These are phyloP conservation scores for Xylaria sp. DNA, from an alignment of 2,329 filamentous ascomycete genomes.

Conservation along the genomic window DNA sequence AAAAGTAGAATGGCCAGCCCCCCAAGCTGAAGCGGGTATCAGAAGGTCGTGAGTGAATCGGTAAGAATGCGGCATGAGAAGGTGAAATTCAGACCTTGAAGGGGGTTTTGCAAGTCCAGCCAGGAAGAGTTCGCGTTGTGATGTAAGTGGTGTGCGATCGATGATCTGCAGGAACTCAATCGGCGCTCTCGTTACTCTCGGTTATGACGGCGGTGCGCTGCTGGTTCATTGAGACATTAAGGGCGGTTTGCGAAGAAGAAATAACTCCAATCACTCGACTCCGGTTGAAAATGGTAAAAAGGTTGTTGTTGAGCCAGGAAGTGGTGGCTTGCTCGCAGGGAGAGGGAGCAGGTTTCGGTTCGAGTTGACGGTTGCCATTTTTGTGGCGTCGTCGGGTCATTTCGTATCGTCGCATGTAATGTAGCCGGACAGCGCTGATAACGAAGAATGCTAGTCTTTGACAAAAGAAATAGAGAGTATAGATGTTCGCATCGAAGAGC, in stretches of 20 bases:
- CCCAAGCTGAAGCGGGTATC: conserved; percentile 22
- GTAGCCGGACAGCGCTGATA: conserved; percentile 32
- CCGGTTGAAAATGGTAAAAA: conserved; percentile 27
- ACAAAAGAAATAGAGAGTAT: conserved; percentile 38
- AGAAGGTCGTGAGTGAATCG: conserved; percentile 16
- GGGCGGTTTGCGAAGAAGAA: conserved; percentile 25
- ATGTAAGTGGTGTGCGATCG: conserved; percentile 1
- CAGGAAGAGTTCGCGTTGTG: conserved; percentile 10
- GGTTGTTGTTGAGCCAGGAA: conserved; percentile 28
- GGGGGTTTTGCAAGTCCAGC: conserved; percentile 19
- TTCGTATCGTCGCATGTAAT: conserved; percentile 37
- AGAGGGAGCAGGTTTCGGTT: conserved; percentile 15
- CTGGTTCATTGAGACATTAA: conserved; percentile 40
- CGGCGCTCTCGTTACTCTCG: conserved; percentile 2
- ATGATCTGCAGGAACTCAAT: conserved; percentile 3
- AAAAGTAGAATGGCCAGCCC: conserved; percentile 22
- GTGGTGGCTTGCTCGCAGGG: conserved; percentile 11
- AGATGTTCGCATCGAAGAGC: conserved; percentile 34
- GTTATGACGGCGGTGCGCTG: conserved; percentile 16
- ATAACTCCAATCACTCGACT: conserved; percentile 36
- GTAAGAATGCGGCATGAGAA: conserved; percentile 20
- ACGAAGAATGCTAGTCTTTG: conserved; percentile 34
- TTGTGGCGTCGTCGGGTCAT: conserved; percentile 29
- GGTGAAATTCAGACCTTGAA: conserved; percentile 17
- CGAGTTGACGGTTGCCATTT: conserved; percentile 27